Evolutionary conservation across 352 stramenopile genomes (phyloP).

Genomic region (Phytophthora nicotianae): DNA sequence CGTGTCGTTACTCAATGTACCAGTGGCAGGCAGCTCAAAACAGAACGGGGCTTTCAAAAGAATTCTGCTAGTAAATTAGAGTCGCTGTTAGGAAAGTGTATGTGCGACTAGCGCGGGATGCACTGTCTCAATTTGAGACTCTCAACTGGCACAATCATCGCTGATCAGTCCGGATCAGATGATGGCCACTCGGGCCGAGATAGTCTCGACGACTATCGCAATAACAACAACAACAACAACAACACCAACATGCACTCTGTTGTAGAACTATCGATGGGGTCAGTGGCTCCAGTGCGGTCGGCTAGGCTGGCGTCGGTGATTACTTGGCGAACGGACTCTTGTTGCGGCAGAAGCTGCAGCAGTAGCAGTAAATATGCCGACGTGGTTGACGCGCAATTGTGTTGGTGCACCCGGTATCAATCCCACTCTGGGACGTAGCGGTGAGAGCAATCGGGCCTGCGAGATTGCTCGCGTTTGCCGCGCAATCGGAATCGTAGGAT

Average conservation of each 20-base stretch:
- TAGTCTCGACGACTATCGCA: background rate
- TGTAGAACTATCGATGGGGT: no score
- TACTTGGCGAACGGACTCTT: background rate
- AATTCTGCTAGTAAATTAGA: no score
- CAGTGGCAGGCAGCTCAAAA: no score
- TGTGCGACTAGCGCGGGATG: background rate
- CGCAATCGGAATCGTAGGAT: background rate
- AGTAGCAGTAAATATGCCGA: no score
- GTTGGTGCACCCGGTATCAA: no score
- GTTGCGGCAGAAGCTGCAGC: no score
- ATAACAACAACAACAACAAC: no score
- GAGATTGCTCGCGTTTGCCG: background rate
- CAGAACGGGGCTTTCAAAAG: no score
- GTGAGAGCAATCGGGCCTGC: background rate
- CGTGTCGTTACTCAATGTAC: no score
- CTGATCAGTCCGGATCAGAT: conserved; percentile 1
- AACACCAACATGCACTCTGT: no score
- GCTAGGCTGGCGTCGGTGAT: background rate
- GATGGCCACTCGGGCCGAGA: background rate
- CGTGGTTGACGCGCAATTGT: background rate
- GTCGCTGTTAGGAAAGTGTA: no score
- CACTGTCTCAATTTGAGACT: background rate
- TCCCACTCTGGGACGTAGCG: background rate
- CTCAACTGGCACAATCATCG: background rate
- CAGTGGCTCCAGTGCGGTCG: background rate